Evolutionary conservation across 129 eudicot species (phyloP), one percentile per base, ranked within the genome.

Genomic region (Ambrosia trifida): DNA sequence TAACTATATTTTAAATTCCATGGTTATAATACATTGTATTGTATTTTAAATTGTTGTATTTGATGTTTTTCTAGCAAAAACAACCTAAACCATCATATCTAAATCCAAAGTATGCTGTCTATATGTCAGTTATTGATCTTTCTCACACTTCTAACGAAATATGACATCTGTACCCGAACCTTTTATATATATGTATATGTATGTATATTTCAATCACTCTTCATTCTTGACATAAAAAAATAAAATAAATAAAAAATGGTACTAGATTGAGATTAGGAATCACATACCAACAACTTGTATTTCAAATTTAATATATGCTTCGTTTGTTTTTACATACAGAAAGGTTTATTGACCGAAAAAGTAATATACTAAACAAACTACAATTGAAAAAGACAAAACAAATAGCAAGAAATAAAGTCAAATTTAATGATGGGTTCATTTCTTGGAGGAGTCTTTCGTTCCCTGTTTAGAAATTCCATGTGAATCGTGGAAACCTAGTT

Each of bases 371-470:
- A 73, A 73, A 73, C 43, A 73, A 73, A 73, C 78, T 40, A 63
- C 64, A 35, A 31, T 30, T 73, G 36, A 19, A 49, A 49, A 77
- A 61, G 81, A 70, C 72, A 69, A 77, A 56, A 36, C 18, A 67
- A 4, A 58, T 59, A 31, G 62, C 50, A 31, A 11, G 64, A 64
- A 69, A 69, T 36, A 61, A 67, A 24, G 28, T 19, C 58, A 64
- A 36, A 49, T 61, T 49, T 64, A 13, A 54, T 61, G 53, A 69
- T 60, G 58, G 24, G 76, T 69, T 77, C 18, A 7, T 77, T 59
- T 70, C 81, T 71, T 77, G 49, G 58, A 70, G 76, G 81, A 77
- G 66, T 77, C 81, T 59, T 69, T 69, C 66, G 72, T 69, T 61
- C 81, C 63, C 31, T 69, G 11, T 69, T 69, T 77, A 50, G 81